Conservation (phyloP, 768 basidiomycete genomes). For the Xanthoconium stramineum region DNA sequence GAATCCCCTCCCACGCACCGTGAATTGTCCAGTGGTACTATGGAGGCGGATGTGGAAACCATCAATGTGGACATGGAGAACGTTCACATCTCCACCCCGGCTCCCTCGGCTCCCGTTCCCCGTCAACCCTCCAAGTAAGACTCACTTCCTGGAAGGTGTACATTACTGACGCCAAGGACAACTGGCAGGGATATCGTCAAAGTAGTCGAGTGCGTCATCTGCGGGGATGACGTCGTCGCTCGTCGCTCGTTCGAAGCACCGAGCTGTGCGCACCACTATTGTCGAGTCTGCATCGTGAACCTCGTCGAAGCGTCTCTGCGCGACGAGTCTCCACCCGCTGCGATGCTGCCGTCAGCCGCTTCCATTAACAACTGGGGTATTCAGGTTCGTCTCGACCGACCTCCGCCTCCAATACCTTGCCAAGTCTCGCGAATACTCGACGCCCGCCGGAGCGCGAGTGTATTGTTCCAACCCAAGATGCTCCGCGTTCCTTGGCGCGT, state of each 20-base stretch:
- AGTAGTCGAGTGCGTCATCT: slow-evolving; percentile 36
- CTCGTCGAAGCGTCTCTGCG: slow-evolving; percentile 41
- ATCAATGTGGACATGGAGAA: neutral
- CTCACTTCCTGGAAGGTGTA: neutral
- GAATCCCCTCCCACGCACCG: neutral
- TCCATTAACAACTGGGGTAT: slow-evolving; percentile 22
- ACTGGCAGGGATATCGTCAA: neutral
- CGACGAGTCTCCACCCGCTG: slow-evolving; percentile 51
- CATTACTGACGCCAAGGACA: neutral
- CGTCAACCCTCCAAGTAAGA: slow-evolving; percentile 2
- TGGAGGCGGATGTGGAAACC: neutral
- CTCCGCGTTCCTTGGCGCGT: slow-evolving; percentile 51
- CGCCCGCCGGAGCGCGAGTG: slow-evolving; percentile 39
- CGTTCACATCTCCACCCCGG: neutral
- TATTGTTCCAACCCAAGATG: slow-evolving; percentile 51
- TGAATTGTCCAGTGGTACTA: neutral
- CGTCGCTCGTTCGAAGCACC: slow-evolving; percentile 34
- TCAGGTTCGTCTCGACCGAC: slow-evolving; percentile 28
- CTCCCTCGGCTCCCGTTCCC: neutral
- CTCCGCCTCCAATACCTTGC: slow-evolving; percentile 33
- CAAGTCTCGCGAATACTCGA: slow-evolving; percentile 48
- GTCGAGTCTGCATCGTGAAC: slow-evolving; percentile 39
- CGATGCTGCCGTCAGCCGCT: slow-evolving; percentile 46
- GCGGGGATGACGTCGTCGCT: slow-evolving; percentile 33
- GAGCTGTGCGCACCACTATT: slow-evolving; percentile 45